These are phyloP conservation scores for Gossypium rotundifolium DNA, from an alignment of 345 rosid species.

Conservation along the genomic window DNA sequence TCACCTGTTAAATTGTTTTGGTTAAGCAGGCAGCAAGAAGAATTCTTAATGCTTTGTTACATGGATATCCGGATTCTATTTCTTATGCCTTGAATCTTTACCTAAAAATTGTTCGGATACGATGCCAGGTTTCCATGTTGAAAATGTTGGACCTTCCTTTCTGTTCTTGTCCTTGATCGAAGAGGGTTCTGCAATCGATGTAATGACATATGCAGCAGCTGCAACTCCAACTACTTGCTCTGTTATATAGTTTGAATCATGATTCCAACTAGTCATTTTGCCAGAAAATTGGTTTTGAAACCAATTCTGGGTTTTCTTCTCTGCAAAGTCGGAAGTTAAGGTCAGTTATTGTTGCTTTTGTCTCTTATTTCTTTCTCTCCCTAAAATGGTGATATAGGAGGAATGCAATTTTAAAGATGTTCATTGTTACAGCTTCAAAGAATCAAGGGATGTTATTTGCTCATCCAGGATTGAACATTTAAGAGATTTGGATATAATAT, in stretches of 20 bases:
- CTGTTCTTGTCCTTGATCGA: slow-evolving; percentile 23
- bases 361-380: background rate
- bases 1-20: slow-evolving; percentile 17
- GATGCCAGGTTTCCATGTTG: slow-evolving; percentile 7
- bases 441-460: background rate
- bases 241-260: slow-evolving; percentile 4
- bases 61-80: background rate
- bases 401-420: background rate
- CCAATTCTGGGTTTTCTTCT: slow-evolving; percentile 37
- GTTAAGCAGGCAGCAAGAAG: background rate
- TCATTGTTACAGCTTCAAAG: background rate
- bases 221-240: slow-evolving; percentile 41
- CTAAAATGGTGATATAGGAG: background rate
- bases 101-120: slow-evolving; percentile 19
- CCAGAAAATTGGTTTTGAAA: slow-evolving; percentile 29
- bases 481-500: no score
- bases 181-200: slow-evolving; percentile 18
- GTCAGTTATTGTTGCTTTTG: background rate
- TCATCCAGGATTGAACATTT: background rate
- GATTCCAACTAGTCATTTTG: slow-evolving; percentile 27
- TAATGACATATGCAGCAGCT: slow-evolving; percentile 45
- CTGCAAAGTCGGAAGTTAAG: slow-evolving; percentile 27
- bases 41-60: background rate
- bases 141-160: slow-evolving; percentile 15
- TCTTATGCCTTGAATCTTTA: slow-evolving; percentile 8